Evolutionary conservation across 1,284 basidiomycete species (phyloP), one percentile per base, ranked within the genome.

Genomic region (Austroboletus novae-zelandiae): DNA sequence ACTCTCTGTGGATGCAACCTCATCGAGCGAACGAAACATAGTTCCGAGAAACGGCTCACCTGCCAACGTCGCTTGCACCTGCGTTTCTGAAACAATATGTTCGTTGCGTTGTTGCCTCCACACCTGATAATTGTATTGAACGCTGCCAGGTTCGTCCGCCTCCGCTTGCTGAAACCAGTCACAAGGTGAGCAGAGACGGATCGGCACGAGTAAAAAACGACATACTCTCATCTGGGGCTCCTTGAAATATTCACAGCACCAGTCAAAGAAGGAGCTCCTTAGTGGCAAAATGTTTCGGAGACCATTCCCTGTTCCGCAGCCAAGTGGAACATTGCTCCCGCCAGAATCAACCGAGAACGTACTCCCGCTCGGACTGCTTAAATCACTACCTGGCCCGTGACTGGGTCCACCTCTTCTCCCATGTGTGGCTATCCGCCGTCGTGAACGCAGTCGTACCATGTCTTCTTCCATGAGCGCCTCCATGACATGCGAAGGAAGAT

Each of bases 161-260:
- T 99, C 96, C 17, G 91, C 84, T 79, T 94, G 89, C 91, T 94
- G 37, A 5, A 11, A 17, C 43, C 31, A 23, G 49, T 34, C 35
- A 30, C 29, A 18, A 52, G 20, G 48, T 58, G 42, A 66, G 52
- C 17, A 39, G 31, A 47, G 18, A 35, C 7, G 47, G 15, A 45
- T 48, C 43, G 53, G 40, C 50, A 50, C 39, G 43, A 49, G 23
- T 14, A 56, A 35, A 48, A 18, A 45, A 46, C 9, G 9, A 72
- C 85, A 61, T 61, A 94, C 91, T 74, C 92, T 87, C 94, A 98
- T 97, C 70, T 97, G 96, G 5, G 96, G 94, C 70, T 98, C 95
- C 56, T 91, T 94, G 75, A 98, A 99, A 69, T 98, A 98, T 66
- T 98, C 95, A 62, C 86, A 85, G 54, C 93, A 94, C 92, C 94